Evolutionary conservation across 2,329 filamentous ascomycete genomes (phyloP), one percentile per base, ranked within the genome.

Genomic region (Colletotrichum magnum): DNA sequence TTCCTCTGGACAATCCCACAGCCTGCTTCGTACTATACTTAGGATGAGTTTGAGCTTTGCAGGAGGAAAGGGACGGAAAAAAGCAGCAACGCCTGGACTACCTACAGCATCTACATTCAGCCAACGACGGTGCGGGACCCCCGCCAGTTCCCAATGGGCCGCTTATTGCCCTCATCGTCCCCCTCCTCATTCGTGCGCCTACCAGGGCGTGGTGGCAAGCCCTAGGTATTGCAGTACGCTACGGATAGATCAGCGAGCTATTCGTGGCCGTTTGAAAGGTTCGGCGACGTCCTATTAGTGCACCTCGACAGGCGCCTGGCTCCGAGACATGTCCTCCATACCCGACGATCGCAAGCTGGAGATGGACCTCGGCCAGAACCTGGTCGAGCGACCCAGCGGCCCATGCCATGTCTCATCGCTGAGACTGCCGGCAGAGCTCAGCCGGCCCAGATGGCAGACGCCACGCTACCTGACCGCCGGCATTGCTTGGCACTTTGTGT

Each of bases 321-420:
- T 32, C 43, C 54, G 43, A 60, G 45, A 60, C 43, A 57, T 16
- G n/a, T 41, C 36, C 21, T 53, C 24, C 48, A n/a, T 47, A 52
- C 41, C 62, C 43, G 56, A 61, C 16, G 28, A 45, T 26, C 9
- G 21, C 21, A 47, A 12, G 16, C 39, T 9, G 43, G 60, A 16
- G 43, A 21, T 43, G 57, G 36, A 12, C 48, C n/a, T 66, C 32
- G 43, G 56, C 45, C 41, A 64, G 26, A 18, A 16, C 16, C 45
- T 47, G 15, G 18, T 48, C 21, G 28, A 58, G 39, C 21, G 48
- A 41, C 6, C 50, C 18, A 47, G 24, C n/a, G 61, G 32, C 41
- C 57, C 43, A 43, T 24, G 51, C 16, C 13, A 16, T 66, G 56
- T 66, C 56, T 51, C 56, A 69, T 6, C 28, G 50, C 39, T 28